phyloP scores from a whole-genome alignment of 2,329 filamentous ascomycete species.

The Coniella vitis region DNA sequence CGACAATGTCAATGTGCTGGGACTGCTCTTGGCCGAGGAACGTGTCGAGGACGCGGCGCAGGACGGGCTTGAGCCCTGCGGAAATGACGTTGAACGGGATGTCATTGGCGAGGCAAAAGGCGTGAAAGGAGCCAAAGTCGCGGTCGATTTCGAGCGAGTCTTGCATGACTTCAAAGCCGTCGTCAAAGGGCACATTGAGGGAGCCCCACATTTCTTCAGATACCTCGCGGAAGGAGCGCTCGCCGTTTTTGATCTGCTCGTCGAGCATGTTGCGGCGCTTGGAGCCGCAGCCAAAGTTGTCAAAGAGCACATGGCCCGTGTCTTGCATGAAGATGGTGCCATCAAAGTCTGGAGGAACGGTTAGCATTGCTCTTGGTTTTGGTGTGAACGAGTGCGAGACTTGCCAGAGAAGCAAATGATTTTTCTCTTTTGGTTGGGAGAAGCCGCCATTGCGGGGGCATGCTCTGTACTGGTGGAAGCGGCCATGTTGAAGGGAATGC shows the following conservation, averaged over 20 bases:
- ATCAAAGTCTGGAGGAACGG: slow-evolving; percentile 50
- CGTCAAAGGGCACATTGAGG: slow-evolving; percentile 58
- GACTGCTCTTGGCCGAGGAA: slow-evolving; percentile 57
- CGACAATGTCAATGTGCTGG: slow-evolving; percentile 57
- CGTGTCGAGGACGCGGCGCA: slow-evolving; percentile 54
- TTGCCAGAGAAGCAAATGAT: slow-evolving; percentile 53
- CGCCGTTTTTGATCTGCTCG: slow-evolving; percentile 56
- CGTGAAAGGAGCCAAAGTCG: slow-evolving; percentile 57
- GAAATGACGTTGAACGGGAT: slow-evolving; percentile 67
- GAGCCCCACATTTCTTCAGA: slow-evolving; percentile 68
- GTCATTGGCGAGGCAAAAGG: slow-evolving; percentile 54
- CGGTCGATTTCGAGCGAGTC: slow-evolving; percentile 55
- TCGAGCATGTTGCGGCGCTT: slow-evolving; percentile 50
- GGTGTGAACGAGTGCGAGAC: slow-evolving; percentile 7
- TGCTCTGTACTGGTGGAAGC: slow-evolving; percentile 25
- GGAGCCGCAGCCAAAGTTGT: slow-evolving; percentile 56
- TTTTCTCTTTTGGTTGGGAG: slow-evolving; percentile 42
- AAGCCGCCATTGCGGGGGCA: slow-evolving; percentile 21
- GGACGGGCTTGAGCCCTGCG: slow-evolving; percentile 58
- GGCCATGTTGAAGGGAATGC: slow-evolving; percentile 32
- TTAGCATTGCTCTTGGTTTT: not conserved
- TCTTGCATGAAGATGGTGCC: slow-evolving; percentile 68
- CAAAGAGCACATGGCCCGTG: slow-evolving; percentile 63
- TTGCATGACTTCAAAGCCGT: slow-evolving; percentile 60
- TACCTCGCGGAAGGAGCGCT: slow-evolving; percentile 62